Evolutionary conservation across 495 filamentous ascomycete species (phyloP).

Genomic region (Trichoderma parareesei): DNA sequence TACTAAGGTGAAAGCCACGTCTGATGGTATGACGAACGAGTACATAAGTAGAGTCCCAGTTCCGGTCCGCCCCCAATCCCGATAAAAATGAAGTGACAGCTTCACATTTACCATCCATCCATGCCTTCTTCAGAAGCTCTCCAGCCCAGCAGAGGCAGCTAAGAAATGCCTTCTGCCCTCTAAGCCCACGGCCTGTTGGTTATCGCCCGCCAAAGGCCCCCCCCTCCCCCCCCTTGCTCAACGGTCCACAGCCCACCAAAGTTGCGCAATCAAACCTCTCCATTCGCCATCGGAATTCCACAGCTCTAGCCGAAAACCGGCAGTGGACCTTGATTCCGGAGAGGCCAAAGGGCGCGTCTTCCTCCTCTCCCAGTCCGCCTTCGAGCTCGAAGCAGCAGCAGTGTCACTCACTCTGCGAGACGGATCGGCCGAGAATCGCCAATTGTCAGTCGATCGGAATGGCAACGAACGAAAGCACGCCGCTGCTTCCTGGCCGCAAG

Average conservation of each 20-base stretch:
- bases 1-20: too few species aligned
- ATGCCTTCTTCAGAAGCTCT: too few species aligned
- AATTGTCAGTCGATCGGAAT: constrained; percentile 1
- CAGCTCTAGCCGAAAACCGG: background rate
- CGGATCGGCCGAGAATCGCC: too few species aligned
- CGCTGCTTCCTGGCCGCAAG: constrained; percentile 18
- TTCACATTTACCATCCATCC: too few species aligned
- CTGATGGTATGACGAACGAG: too few species aligned
- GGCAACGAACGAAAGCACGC: constrained; percentile 22
- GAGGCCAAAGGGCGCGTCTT: background rate
- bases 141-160: too few species aligned
- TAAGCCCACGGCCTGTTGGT: background rate
- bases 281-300: background rate
- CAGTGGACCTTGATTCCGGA: background rate
- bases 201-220: background rate
- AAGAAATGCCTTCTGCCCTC: too few species aligned
- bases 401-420: too few species aligned
- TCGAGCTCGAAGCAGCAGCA: background rate
- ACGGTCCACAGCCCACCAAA: background rate
- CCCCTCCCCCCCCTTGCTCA: background rate
- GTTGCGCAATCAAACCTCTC: background rate
- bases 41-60: too few species aligned
- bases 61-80: too few species aligned
- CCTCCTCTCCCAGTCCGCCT: background rate
- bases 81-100: too few species aligned